Base-by-base conservation (phyloP, 2,329 filamentous ascomycete genomes). In the Colletotrichum costaricense region DNA sequence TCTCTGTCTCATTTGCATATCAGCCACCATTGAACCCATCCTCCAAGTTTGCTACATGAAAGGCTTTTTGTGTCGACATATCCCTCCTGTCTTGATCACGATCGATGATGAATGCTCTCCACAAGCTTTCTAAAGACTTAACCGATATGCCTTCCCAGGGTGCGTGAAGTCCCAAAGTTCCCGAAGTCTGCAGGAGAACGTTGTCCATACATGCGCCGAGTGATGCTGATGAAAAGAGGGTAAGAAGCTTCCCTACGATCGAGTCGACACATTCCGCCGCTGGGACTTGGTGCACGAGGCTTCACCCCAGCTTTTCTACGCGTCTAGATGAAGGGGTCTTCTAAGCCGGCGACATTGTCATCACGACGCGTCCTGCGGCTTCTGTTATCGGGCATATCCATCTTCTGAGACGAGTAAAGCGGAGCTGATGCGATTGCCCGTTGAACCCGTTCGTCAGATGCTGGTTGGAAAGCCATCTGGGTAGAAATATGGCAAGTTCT, bases 1-100 rank as follows among this genome's bases (percentile, higher is more conserved):
- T 69, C 65, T 59, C 60, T 66, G 72, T 75, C 64, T 75, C 72
- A 60, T 62, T 68, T 60, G 56, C 64, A 72, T 65, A 42, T 67
- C 67, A 49, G 74, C 64, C 72, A 59, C 49, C 67, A 65, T 75
- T 52, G 74, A 69, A 75, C 14, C 68, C 67, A 35, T 57, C 72
- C 60, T 66, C 64, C 72, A 63, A 65, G 49, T 57, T 69, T 57
- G 66, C 69, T 60, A 49, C 24, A 57, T 28, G 24, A 16, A 24
- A 56, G 60, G 63, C 28, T 24, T 58, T 63, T 63, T 16, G 5
- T 55, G 30, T 30, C 49, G 62, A 73, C 63, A 54, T 64, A 63
- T 56, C 63, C 55, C 26, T 55, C 30, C 63, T 33, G 24, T 64
- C 42, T 54, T 33, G 58, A n/a, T 64, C 49, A 12, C 35, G 46